These are phyloP conservation scores for Quercus glauca DNA, from an alignment of 306 rosid genomes.

Conservation along the genomic window DNA sequence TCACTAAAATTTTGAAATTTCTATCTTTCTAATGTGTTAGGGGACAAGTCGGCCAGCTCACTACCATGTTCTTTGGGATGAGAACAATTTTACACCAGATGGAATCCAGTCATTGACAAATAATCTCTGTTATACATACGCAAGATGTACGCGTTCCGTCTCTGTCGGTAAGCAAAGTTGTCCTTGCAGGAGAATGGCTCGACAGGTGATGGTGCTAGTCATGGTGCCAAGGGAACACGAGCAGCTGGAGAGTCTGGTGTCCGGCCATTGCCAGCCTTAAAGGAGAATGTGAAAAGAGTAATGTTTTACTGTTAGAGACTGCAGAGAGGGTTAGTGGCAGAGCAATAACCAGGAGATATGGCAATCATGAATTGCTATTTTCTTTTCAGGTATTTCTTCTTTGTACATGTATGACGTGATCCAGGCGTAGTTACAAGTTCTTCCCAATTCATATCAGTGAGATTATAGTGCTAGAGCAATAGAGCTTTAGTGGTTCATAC, in stretches of 20 bases:
- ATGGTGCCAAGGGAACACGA: conserved; percentile 45
- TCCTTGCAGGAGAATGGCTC: conserved; percentile 68
- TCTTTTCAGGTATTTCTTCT: conserved; percentile 4
- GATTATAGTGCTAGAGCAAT: conserved; percentile 32
- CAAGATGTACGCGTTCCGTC: conserved; percentile 89
- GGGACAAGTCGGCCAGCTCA: conserved; percentile 96
- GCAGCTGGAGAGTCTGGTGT: conserved; percentile 60
- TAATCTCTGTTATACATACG: conserved; percentile 88
- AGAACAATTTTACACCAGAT: conserved; percentile 87
- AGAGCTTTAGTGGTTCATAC: conserved; percentile 30
- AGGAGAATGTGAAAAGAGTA: conserved; percentile 96
- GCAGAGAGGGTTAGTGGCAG: conserved; percentile 13
- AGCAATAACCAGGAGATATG: conserved; percentile 20
- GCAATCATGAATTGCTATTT: conserved; percentile 24
- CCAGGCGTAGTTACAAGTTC: conserved; percentile 18
- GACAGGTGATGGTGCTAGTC: conserved; percentile 33
- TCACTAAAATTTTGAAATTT: background rate
- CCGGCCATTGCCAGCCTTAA: conserved; percentile 88
- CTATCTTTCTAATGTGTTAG: conserved; percentile 29
- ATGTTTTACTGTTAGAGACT: conserved; percentile 81
- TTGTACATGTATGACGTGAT: conserved; percentile 26
- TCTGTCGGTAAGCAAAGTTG: conserved; percentile 69
- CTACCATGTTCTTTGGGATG: conserved; percentile 94
- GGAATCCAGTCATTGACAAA: conserved; percentile 86
- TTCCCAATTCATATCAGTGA: conserved; percentile 31